Conservation (phyloP, 225 moss, liverwort and hornwort genomes). For the Marchantia polymorpha region DNA sequence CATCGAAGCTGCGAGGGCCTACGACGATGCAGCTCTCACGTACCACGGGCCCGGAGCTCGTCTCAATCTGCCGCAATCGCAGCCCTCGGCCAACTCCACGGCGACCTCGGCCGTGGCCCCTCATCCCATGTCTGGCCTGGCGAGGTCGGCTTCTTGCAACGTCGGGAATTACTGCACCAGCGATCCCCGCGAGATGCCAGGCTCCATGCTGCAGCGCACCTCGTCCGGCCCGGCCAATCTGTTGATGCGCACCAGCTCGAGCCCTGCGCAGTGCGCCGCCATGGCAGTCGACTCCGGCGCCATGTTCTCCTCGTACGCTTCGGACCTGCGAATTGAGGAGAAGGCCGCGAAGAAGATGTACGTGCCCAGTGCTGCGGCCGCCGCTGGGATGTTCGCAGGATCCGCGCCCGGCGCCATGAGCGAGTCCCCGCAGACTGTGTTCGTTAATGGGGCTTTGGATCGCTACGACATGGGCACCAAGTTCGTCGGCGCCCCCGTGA, state of each 20-base stretch:
- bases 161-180: background rate
- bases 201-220: background rate
- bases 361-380: background rate
- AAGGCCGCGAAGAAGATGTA: background rate
- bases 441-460: constrained; percentile 1
- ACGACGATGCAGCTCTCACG: constrained; percentile 60
- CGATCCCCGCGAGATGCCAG: background rate
- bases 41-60: constrained; percentile 59
- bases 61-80: constrained; percentile 45
- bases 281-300: background rate
- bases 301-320: background rate
- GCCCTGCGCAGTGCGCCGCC: background rate
- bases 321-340: background rate
- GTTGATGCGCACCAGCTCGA: background rate
- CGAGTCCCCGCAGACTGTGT: background rate
- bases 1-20: constrained; percentile 58
- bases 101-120: background rate
- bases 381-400: background rate
- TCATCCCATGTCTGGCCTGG: background rate
- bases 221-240: background rate
- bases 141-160: constrained; percentile 15
- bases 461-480: background rate
- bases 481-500: background rate
- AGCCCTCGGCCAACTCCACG: background rate
- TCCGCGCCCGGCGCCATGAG: background rate